Evolutionary conservation across 2,329 filamentous ascomycete species (phyloP).

Genomic region (Colletotrichum limetticola): DNA sequence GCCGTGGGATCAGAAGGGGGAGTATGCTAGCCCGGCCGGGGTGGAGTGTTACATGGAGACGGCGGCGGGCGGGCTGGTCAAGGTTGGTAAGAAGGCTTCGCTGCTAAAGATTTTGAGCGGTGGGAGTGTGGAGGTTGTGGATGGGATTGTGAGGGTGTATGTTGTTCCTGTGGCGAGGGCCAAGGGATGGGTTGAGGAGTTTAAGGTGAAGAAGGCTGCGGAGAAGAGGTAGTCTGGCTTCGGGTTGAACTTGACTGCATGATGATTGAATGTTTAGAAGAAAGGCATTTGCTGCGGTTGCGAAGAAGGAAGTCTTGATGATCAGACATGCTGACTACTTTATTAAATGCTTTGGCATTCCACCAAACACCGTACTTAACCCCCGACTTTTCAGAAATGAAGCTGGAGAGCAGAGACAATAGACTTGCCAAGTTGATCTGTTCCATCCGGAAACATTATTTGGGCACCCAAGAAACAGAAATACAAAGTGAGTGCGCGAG

Average conservation of each 20-base stretch:
- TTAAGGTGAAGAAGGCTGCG: constrained; percentile 78
- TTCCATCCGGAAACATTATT: constrained; percentile 4
- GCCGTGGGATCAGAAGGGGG: constrained; percentile 81
- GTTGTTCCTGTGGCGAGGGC: constrained; percentile 80
- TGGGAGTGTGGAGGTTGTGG: constrained; percentile 87
- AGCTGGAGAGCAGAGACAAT: not conserved
- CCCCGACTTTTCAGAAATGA: not conserved
- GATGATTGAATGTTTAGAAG: not conserved
- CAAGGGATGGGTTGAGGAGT: constrained; percentile 82
- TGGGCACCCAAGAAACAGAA: constrained; percentile 20
- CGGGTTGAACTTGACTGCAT: not conserved
- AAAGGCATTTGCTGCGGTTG: not conserved
- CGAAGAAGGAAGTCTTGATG: constrained; percentile 12
- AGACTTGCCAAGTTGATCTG: not conserved
- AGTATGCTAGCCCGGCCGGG: constrained; percentile 68
- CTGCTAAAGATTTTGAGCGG: constrained; percentile 79
- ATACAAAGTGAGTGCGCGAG: constrained; percentile 22
- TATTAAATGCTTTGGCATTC: not conserved
- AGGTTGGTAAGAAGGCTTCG: constrained; percentile 86
- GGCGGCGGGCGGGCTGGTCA: constrained; percentile 79
- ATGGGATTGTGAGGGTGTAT: constrained; percentile 85
- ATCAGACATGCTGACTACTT: not conserved
- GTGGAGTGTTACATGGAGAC: constrained; percentile 96
- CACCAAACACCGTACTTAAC: not conserved
- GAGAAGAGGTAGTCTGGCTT: constrained; percentile 46